Conservation (phyloP, 1,284 basidiomycete genomes). For the Singerocomus inundabilis region DNA sequence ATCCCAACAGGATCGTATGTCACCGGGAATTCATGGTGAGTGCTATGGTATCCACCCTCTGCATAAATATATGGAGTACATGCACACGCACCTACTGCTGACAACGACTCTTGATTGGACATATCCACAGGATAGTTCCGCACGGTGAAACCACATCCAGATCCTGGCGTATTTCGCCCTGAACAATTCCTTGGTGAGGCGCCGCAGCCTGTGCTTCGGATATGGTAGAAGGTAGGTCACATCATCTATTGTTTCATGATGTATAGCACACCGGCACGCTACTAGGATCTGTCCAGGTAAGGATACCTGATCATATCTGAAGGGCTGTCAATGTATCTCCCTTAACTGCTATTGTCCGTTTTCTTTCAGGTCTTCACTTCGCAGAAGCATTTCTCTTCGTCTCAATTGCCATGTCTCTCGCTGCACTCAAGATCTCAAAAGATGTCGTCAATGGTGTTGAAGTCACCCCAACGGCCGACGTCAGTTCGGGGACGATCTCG, state of each 20-base stretch:
- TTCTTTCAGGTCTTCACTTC: slow-evolving; percentile 9
- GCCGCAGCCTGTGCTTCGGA: slow-evolving; percentile 22
- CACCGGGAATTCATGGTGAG: slow-evolving; percentile 25
- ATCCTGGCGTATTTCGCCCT: slow-evolving; percentile 22
- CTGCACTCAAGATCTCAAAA: slow-evolving; percentile 16
- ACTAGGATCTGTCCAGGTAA: slow-evolving; percentile 25
- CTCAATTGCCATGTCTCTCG: slow-evolving; percentile 18
- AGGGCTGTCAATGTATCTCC: background rate
- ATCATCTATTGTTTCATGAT: no score
- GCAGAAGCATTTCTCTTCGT: slow-evolving; percentile 20
- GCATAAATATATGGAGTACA: no score
- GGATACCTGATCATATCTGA: background rate
- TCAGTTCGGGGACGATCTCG: slow-evolving; percentile 9
- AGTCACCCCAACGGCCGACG: slow-evolving; percentile 11
- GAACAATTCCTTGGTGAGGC: slow-evolving; percentile 25
- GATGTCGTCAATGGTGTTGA: slow-evolving; percentile 20
- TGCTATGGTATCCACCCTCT: no score
- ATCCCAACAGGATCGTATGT: slow-evolving; percentile 40
- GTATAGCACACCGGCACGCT: no score
- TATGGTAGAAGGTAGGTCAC: slow-evolving; percentile 23
- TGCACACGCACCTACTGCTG: background rate
- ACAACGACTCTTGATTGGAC: background rate
- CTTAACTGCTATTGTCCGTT: background rate
- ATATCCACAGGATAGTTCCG: slow-evolving; percentile 19
- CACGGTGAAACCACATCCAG: slow-evolving; percentile 15